Percentiles rank a stretch among this genome's conserved stretches.
These are phyloP conservation scores for Yamadazyma membranifaciens DNA, from an alignment of 1,139 yeast species.

Conservation along the genomic window DNA sequence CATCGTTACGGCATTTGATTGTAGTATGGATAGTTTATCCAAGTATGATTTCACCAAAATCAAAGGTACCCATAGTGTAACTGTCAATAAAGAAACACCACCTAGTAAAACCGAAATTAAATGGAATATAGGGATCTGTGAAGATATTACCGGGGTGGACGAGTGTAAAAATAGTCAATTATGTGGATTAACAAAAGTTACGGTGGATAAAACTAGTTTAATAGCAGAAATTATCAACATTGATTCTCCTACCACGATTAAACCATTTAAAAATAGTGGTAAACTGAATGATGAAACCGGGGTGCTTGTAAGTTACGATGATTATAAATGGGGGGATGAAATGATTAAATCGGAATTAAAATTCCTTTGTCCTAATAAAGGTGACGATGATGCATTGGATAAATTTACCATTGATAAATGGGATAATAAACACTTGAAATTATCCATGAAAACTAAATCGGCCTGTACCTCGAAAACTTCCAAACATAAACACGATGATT, in stretches of 20 bases:
- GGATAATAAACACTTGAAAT: slow-evolving; percentile 29
- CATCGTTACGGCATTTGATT: slow-evolving; percentile 30
- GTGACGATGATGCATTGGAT: slow-evolving; percentile 36
- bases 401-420: slow-evolving; percentile 28
- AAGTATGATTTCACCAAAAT: slow-evolving; percentile 44
- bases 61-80: slow-evolving; percentile 46
- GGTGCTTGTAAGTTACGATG: slow-evolving; percentile 46
- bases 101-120: slow-evolving; percentile 64
- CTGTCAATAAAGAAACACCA: slow-evolving; percentile 58
- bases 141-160: slow-evolving; percentile 38
- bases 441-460: slow-evolving; percentile 30
- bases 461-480: slow-evolving; percentile 33
- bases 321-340: slow-evolving; percentile 71
- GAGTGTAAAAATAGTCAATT: slow-evolving; percentile 67
- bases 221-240: slow-evolving; percentile 58
- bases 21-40: slow-evolving; percentile 40
- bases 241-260: slow-evolving; percentile 20
- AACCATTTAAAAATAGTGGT: slow-evolving; percentile 21
- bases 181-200: slow-evolving; percentile 61
- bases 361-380: slow-evolving; percentile 50
- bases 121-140: slow-evolving; percentile 76
- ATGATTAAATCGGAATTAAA: slow-evolving; percentile 50
- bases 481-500: slow-evolving; percentile 17
- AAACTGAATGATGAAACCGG: slow-evolving; percentile 35
- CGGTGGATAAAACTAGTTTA: slow-evolving; percentile 38